phyloP scores from a whole-genome alignment of 1,139 yeast genomes.

The Pichia sp. region DNA sequence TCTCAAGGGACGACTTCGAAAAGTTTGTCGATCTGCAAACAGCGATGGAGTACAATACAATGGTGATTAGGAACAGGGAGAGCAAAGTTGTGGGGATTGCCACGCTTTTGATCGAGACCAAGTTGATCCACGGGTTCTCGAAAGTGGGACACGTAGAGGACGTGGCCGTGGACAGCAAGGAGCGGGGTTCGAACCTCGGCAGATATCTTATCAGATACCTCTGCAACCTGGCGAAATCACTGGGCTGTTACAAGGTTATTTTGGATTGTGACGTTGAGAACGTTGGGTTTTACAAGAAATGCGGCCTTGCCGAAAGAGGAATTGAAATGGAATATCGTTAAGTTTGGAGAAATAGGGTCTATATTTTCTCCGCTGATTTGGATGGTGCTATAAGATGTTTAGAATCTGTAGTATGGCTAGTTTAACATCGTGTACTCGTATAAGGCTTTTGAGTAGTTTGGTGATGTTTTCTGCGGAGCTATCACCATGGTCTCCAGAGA shows the following conservation, averaged over 20 bases:
- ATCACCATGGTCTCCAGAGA: neutral
- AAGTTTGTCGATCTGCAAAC: constrained; percentile 22
- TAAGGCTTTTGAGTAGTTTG: constrained; percentile 7
- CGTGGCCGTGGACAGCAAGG: constrained; percentile 69
- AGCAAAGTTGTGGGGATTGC: constrained; percentile 45
- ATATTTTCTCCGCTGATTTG: neutral
- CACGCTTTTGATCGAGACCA: constrained; percentile 53
- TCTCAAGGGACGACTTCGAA: constrained; percentile 38
- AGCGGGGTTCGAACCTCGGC: constrained; percentile 86
- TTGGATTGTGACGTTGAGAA: constrained; percentile 84
- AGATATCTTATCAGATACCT: constrained; percentile 58
- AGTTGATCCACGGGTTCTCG: constrained; percentile 74
- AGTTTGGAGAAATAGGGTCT: constrained; percentile 4
- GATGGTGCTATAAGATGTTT: neutral
- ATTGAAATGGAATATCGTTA: constrained; percentile 57
- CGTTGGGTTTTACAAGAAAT: constrained; percentile 82
- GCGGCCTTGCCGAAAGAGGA: constrained; percentile 67
- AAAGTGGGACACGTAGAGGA: constrained; percentile 93
- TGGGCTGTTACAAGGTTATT: constrained; percentile 83
- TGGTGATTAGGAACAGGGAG: constrained; percentile 39
- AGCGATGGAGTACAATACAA: constrained; percentile 49
- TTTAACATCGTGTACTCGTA: constrained; percentile 11
- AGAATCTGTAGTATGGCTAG: constrained; percentile 14
- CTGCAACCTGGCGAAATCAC: constrained; percentile 51
- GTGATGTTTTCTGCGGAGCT: constrained; percentile 1